phyloP scores from a whole-genome alignment of 2,329 filamentous ascomycete species.

The Neurospora sp. region DNA sequence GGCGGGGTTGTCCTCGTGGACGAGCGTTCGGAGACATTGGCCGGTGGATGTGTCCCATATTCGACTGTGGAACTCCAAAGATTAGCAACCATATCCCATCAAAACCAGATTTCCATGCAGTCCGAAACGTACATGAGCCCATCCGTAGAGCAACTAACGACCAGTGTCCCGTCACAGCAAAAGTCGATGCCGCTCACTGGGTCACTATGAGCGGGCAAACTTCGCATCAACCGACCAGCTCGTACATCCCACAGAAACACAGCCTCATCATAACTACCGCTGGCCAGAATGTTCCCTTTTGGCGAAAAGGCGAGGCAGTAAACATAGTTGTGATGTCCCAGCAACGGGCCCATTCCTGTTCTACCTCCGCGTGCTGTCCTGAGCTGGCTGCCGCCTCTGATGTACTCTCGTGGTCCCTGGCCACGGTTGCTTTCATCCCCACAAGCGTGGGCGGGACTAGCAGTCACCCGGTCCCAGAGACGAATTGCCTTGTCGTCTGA shows the following conservation, averaged over 20 bases:
- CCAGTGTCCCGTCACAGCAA: slow-evolving; percentile 80
- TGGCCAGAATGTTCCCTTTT: slow-evolving; percentile 93
- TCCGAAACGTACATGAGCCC: slow-evolving; percentile 60
- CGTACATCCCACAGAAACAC: slow-evolving; percentile 96
- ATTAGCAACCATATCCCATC: slow-evolving; percentile 2
- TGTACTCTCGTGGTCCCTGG: slow-evolving; percentile 5
- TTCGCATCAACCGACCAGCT: slow-evolving; percentile 78
- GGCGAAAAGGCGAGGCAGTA: slow-evolving; percentile 93
- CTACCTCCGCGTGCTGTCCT: slow-evolving; percentile 14
- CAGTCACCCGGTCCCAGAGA: slow-evolving; percentile 72
- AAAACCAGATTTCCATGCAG: not conserved
- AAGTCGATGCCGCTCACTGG: slow-evolving; percentile 93
- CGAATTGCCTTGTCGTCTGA: slow-evolving; percentile 95
- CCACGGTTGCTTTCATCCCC: slow-evolving; percentile 10
- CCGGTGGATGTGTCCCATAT: slow-evolving; percentile 95
- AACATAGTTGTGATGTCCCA: slow-evolving; percentile 93
- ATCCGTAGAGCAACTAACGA: slow-evolving; percentile 85
- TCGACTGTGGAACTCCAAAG: slow-evolving; percentile 38
- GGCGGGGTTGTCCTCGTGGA: slow-evolving; percentile 90
- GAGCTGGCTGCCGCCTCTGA: slow-evolving; percentile 8
- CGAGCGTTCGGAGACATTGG: slow-evolving; percentile 86
- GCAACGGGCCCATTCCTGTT: slow-evolving; percentile 46
- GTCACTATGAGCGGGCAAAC: slow-evolving; percentile 87
- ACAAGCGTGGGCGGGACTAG: slow-evolving; percentile 27
- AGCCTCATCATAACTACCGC: slow-evolving; percentile 92